Evolutionary conservation across 345 rosid genomes (phyloP).

Genomic region (Alliaria petiolata): DNA sequence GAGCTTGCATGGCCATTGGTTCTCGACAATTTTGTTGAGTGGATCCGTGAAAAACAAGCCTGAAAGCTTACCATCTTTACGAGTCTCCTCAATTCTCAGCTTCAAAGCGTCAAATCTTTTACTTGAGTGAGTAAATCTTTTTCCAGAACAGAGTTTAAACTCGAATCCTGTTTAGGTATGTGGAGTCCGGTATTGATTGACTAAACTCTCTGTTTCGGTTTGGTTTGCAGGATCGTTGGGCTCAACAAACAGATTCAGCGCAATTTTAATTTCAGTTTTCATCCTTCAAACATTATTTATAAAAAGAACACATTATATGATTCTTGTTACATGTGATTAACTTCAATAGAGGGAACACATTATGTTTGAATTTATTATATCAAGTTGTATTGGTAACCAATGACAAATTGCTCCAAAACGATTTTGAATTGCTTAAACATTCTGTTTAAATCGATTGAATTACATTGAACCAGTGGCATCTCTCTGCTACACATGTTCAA

Average conservation of each 20-base stretch:
- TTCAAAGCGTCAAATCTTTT: constrained; percentile 37
- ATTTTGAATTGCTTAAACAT: not conserved
- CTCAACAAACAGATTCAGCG: constrained; percentile 21
- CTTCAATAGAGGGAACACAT: constrained; percentile 31
- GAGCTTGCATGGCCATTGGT: constrained; percentile 97
- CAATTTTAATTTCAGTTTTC: constrained; percentile 21
- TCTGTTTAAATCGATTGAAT: too few species aligned
- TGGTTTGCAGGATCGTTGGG: constrained; percentile 28
- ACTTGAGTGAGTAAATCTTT: constrained; percentile 30
- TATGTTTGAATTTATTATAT: constrained; percentile 2
- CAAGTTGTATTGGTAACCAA: not conserved
- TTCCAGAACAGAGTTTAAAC: not conserved
- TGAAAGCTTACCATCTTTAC: constrained; percentile 29
- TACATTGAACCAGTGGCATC: constrained; percentile 24
- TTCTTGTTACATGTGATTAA: constrained; percentile 36
- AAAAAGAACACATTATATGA: constrained; percentile 22
- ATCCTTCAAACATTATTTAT: constrained; percentile 5
- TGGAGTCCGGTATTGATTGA: not conserved
- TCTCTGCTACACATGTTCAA: constrained; percentile 32
- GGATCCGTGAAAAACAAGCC: constrained; percentile 77
- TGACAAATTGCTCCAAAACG: not conserved
- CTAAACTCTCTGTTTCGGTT: not conserved
- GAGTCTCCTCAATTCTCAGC: constrained; percentile 37
- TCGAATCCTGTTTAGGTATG: not conserved
- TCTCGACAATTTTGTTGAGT: constrained; percentile 97